Conservation (phyloP, 2,329 filamentous ascomycete species). For the Uncinocarpus reesii region DNA sequence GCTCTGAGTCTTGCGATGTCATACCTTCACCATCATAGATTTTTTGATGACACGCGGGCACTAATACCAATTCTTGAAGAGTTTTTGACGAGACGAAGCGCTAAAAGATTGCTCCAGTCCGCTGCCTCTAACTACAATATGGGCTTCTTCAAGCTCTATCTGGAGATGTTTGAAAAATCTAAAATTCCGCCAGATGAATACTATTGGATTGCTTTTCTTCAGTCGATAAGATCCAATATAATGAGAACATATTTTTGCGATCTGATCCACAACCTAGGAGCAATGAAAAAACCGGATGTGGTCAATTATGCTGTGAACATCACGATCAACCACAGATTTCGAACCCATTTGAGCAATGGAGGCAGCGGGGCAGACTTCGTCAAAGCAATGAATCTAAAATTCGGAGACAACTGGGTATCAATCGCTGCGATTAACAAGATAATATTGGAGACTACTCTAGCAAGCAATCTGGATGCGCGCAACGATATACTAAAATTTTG, state of each 20-base stretch:
- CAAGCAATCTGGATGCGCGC: constrained; percentile 22
- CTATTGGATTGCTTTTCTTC: constrained; percentile 37
- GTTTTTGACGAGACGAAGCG: constrained; percentile 32
- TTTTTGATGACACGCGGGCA: constrained; percentile 24
- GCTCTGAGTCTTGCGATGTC: constrained; percentile 34
- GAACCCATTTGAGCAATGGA: constrained; percentile 26
- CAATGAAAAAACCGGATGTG: background rate
- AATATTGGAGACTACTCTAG: constrained; percentile 25
- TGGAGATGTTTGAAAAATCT: constrained; percentile 32
- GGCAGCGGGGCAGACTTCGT: constrained; percentile 31
- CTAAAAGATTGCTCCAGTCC: constrained; percentile 36
- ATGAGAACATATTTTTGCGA: constrained; percentile 5
- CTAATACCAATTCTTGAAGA: constrained; percentile 31
- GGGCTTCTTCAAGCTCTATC: constrained; percentile 29
- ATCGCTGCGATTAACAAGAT: constrained; percentile 30
- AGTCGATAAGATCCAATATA: constrained; percentile 1
- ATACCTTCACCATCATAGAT: constrained; percentile 30
- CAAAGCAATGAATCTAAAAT: constrained; percentile 28
- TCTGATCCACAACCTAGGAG: background rate
- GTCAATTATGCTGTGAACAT: constrained; percentile 12
- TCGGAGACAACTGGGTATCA: constrained; percentile 32
- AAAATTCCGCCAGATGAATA: constrained; percentile 32
- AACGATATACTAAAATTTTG: constrained; percentile 27
- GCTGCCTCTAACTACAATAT: constrained; percentile 32
- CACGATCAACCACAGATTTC: constrained; percentile 28